These are phyloP conservation scores for Nannochloris sp. DNA, from an alignment of 139 green algal genomes.

Conservation along the genomic window DNA sequence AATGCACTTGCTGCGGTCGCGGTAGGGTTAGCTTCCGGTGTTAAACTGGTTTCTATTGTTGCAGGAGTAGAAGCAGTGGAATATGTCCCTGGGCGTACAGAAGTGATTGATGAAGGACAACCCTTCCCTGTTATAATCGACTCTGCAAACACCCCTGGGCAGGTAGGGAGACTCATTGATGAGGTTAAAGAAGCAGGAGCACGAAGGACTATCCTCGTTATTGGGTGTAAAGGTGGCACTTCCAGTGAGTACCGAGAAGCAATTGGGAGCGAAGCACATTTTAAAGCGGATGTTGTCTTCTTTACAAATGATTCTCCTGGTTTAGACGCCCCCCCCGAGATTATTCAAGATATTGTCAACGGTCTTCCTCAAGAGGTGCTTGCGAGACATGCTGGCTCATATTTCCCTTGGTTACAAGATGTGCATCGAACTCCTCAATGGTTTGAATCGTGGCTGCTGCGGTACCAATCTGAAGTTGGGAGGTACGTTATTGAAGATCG, in stretches of 20 bases:
- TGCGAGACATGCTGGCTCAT: not conserved
- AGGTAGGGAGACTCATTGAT: slow-evolving; percentile 57
- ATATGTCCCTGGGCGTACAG: slow-evolving; percentile 56
- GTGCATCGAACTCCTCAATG: slow-evolving; percentile 10
- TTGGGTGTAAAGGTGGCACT: slow-evolving; percentile 73
- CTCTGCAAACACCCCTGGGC: slow-evolving; percentile 72
- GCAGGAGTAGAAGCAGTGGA: slow-evolving; percentile 72
- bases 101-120: slow-evolving; percentile 88
- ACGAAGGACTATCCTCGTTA: slow-evolving; percentile 72
- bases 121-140: slow-evolving; percentile 90
- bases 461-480: slow-evolving; percentile 19
- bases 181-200: slow-evolving; percentile 42
- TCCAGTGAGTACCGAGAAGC: slow-evolving; percentile 32
- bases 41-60: slow-evolving; percentile 59
- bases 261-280: slow-evolving; percentile 64
- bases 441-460: slow-evolving; percentile 11
- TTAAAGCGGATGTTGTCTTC: slow-evolving; percentile 82
- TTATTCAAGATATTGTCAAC: slow-evolving; percentile 67
- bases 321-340: slow-evolving; percentile 48
- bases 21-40: slow-evolving; percentile 62
- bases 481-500: slow-evolving; percentile 46
- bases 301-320: slow-evolving; percentile 89
- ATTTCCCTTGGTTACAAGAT: slow-evolving; percentile 33
- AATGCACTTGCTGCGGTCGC: slow-evolving; percentile 92
- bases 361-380: slow-evolving; percentile 68